Evolutionary conservation across 805 yeast genomes (phyloP).

Genomic region (Lipomyces kockii): DNA sequence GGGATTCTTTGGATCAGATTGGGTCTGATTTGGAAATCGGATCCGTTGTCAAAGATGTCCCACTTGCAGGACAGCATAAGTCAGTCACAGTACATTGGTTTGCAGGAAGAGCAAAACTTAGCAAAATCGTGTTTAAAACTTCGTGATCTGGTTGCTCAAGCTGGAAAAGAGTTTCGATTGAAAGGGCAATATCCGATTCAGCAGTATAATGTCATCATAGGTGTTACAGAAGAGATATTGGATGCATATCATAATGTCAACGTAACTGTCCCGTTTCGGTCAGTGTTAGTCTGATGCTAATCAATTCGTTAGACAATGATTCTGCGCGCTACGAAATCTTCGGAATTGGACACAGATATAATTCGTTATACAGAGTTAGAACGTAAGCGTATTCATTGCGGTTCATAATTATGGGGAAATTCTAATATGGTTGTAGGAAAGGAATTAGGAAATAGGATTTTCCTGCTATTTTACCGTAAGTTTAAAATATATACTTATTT

Average conservation of each 20-base stretch:
- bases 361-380: slow-evolving; percentile 55
- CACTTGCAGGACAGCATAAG: not conserved
- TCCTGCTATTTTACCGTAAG: slow-evolving; percentile 66
- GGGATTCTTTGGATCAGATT: slow-evolving; percentile 75
- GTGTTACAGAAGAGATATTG: slow-evolving; percentile 64
- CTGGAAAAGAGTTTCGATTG: slow-evolving; percentile 64
- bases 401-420: not conserved
- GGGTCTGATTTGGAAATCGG: slow-evolving; percentile 82
- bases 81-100: slow-evolving; percentile 15
- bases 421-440: slow-evolving; percentile 6
- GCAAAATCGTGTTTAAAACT: slow-evolving; percentile 37
- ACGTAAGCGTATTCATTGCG: slow-evolving; percentile 37
- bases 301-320: slow-evolving; percentile 51
- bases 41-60: slow-evolving; percentile 56
- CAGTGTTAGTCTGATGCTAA: slow-evolving; percentile 7
- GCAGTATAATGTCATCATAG: slow-evolving; percentile 57
- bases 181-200: slow-evolving; percentile 71
- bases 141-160: slow-evolving; percentile 36
- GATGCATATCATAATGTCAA: slow-evolving; percentile 78
- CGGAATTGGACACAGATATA: slow-evolving; percentile 59
- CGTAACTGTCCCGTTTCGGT: slow-evolving; percentile 56
- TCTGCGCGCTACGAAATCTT: slow-evolving; percentile 60
- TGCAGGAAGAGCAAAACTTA: slow-evolving; percentile 29
- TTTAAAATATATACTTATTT: slow-evolving; percentile 34
- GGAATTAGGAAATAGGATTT: slow-evolving; percentile 73